Percentiles rank a stretch among this genome's conserved stretches.
Evolutionary conservation across 345 rosid species (phyloP).

Genomic region (sweet orange (Citrus sinensis)): DNA sequence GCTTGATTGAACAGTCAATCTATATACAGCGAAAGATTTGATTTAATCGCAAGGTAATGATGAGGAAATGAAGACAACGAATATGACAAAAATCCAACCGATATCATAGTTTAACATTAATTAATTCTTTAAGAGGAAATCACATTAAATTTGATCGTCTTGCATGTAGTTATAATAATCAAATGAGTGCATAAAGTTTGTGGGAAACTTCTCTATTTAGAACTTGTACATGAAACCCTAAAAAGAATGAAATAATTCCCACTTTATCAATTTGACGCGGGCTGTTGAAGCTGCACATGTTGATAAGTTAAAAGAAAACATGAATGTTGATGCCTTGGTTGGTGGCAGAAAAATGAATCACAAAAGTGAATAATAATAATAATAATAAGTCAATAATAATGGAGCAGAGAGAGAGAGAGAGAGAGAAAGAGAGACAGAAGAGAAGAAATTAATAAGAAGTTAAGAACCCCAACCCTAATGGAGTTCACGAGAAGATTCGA

Average conservation of each 20-base stretch:
- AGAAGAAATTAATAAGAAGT: background rate
- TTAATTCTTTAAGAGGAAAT: background rate
- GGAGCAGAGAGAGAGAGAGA: background rate
- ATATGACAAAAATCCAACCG: background rate
- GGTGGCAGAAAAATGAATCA: background rate
- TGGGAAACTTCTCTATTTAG: background rate
- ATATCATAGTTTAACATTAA: background rate
- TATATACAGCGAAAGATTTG: background rate
- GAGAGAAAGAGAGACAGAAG: background rate
- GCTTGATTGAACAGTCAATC: background rate
- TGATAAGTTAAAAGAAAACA: background rate
- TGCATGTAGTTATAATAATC: background rate
- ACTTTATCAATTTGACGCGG: background rate
- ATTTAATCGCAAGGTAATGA: background rate
- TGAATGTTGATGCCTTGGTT: background rate
- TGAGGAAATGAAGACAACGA: background rate
- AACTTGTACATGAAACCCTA: background rate
- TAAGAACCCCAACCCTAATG: background rate
- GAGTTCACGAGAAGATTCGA: slow-evolving; percentile 39
- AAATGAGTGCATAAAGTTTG: background rate
- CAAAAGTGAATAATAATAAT: background rate
- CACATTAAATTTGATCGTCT: background rate
- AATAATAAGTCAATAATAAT: background rate
- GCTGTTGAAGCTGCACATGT: background rate
- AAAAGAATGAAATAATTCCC: background rate